Conservation (phyloP, 2,329 filamentous ascomycete genomes). For the Fusarium austroafricanum region DNA sequence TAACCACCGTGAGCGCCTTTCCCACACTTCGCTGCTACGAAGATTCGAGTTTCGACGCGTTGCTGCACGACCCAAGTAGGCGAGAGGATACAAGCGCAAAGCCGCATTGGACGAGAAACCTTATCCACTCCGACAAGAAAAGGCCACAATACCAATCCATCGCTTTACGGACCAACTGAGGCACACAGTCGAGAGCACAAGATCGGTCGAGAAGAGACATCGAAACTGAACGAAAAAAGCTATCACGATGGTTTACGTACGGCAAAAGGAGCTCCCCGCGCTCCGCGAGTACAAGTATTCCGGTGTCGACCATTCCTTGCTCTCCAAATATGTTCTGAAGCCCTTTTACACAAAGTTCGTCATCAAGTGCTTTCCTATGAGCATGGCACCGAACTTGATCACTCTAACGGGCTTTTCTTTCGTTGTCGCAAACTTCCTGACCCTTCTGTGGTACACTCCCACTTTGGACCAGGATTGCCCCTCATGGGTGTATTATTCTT, state of each 20-base stretch:
- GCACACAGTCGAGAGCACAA: not conserved
- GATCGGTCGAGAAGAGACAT: not conserved
- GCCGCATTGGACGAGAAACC: slow-evolving; percentile 27
- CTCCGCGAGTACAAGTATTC: slow-evolving; percentile 97
- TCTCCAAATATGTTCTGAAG: slow-evolving; percentile 94
- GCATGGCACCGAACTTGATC: slow-evolving; percentile 90
- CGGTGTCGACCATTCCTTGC: slow-evolving; percentile 86
- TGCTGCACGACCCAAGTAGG: not conserved
- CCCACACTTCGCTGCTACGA: not conserved
- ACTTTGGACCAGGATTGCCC: slow-evolving; percentile 93
- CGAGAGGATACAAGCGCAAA: slow-evolving; percentile 22
- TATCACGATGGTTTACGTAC: slow-evolving; percentile 88
- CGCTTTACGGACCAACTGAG: slow-evolving; percentile 12
- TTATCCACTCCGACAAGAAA: slow-evolving; percentile 34
- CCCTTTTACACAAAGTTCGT: slow-evolving; percentile 97
- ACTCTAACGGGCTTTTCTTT: slow-evolving; percentile 92
- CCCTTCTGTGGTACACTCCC: slow-evolving; percentile 96
- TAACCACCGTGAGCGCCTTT: not conserved
- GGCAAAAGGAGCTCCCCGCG: slow-evolving; percentile 87
- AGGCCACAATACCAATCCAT: slow-evolving; percentile 31
- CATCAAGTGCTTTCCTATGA: slow-evolving; percentile 94
- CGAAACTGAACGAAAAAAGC: slow-evolving; percentile 11
- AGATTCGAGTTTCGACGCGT: not conserved
- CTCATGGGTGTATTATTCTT: slow-evolving; percentile 92
- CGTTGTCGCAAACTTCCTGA: slow-evolving; percentile 88